Evolutionary conservation across 306 rosid species (phyloP).

Genomic region (Trichosanthes truncata): DNA sequence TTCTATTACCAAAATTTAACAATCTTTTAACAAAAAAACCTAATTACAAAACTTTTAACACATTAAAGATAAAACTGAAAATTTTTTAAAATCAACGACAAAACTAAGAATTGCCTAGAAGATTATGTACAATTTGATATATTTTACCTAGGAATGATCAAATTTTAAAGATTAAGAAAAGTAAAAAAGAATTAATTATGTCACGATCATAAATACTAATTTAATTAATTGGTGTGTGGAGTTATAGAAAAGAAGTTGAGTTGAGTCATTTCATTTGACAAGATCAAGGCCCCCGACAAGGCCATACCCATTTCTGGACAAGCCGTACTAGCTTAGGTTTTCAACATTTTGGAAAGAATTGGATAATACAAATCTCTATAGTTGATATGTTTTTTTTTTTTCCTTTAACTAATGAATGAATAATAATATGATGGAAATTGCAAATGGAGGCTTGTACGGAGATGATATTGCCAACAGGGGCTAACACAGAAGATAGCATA

Average conservation of each 20-base stretch:
- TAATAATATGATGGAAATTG: neutral
- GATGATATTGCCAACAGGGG: slow-evolving; percentile 56
- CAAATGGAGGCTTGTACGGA: slow-evolving; percentile 60
- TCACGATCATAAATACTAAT: neutral
- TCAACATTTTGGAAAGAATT: neutral
- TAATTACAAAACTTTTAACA: too few relatives aligned
- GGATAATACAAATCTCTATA: neutral
- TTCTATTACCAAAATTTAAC: too few relatives aligned
- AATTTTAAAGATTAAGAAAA: too few relatives aligned
- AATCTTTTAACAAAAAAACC: too few relatives aligned
- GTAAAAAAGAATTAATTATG: too few relatives aligned
- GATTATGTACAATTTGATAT: too few relatives aligned
- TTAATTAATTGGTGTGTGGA: neutral
- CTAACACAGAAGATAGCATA: slow-evolving; percentile 41
- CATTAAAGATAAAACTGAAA: too few relatives aligned
- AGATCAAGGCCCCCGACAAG: neutral
- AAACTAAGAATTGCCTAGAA: too few relatives aligned
- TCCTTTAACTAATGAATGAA: too few relatives aligned
- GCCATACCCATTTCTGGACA: neutral
- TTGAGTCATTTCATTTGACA: neutral
- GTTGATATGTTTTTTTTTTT: too few relatives aligned
- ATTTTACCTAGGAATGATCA: too few relatives aligned
- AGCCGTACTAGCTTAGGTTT: neutral
- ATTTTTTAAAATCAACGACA: too few relatives aligned
- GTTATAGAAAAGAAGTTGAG: neutral